Conservation (phyloP, 768 basidiomycete genomes). For the Podaxis pistillaris region DNA sequence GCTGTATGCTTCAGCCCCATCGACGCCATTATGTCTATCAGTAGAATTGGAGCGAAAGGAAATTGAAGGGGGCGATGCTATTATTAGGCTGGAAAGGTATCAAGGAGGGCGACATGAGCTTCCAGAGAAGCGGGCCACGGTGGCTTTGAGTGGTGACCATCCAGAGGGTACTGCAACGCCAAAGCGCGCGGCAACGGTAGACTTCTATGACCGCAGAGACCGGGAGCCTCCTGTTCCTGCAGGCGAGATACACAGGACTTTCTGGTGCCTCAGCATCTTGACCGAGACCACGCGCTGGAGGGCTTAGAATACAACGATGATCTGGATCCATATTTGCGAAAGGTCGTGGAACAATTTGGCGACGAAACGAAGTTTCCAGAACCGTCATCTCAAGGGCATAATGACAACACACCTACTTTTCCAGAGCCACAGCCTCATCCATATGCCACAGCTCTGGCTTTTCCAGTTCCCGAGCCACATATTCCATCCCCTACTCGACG, state of each 20-base stretch:
- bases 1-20: slow-evolving; percentile 12
- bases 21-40: not conserved
- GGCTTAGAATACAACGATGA: not conserved
- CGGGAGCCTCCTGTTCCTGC: not conserved
- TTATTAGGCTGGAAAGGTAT: not conserved
- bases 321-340: not conserved
- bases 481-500: not conserved
- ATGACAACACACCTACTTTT: not conserved
- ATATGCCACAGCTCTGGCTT: not conserved
- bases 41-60: not conserved
- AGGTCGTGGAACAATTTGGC: not conserved
- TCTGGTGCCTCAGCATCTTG: not conserved
- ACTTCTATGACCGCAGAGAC: not conserved
- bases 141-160: not conserved
- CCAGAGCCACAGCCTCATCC: slow-evolving; percentile 1
- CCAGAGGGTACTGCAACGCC: not conserved
- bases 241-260: not conserved
- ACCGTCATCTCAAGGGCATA: not conserved
- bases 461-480: not conserved
- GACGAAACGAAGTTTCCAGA: not conserved
- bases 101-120: not conserved
- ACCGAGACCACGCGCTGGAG: no score
- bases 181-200: not conserved
- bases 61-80: not conserved
- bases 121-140: slow-evolving; percentile 1